A percentile compares a stretch with the other conserved stretches of the same genome.
These are phyloP conservation scores for Colletotrichum melonis DNA, from an alignment of 2,329 filamentous ascomycete species.

Conservation along the genomic window DNA sequence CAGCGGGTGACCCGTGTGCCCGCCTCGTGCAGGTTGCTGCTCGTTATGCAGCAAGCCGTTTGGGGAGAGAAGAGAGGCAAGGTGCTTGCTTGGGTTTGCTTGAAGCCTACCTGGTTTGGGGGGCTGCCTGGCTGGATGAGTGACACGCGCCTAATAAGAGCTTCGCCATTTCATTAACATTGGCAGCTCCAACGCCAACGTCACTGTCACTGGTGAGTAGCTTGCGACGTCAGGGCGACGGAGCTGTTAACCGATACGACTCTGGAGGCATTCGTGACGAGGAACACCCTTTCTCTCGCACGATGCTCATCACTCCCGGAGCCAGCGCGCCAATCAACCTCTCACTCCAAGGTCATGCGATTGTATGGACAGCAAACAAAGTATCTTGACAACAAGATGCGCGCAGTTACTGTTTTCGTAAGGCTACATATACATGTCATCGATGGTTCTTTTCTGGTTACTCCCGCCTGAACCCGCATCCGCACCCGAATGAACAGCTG, in stretches of 20 bases:
- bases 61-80: slow-evolving; percentile 7
- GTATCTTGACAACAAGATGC: not conserved
- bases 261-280: not conserved
- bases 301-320: not conserved
- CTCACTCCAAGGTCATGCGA: not conserved
- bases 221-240: not conserved
- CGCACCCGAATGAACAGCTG: not conserved
- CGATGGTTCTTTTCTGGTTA: not conserved
- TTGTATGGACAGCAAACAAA: not conserved
- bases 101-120: not conserved
- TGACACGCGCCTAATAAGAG: not conserved
- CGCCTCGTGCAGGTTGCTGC: not conserved
- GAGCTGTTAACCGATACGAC: not conserved
- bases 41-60: slow-evolving; percentile 24
- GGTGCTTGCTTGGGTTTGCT: not conserved
- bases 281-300: not conserved
- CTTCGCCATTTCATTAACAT: not conserved
- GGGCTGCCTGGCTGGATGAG: not conserved
- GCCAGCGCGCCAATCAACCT: not conserved
- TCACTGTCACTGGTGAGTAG: slow-evolving; percentile 13
- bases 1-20: slow-evolving; percentile 25
- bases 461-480: slow-evolving; percentile 23
- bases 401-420: not conserved
- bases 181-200: not conserved
- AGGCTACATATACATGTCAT: not conserved